phyloP scores from a whole-genome alignment of 257 asterid genomes.

The Solanum pinnatisectum region DNA sequence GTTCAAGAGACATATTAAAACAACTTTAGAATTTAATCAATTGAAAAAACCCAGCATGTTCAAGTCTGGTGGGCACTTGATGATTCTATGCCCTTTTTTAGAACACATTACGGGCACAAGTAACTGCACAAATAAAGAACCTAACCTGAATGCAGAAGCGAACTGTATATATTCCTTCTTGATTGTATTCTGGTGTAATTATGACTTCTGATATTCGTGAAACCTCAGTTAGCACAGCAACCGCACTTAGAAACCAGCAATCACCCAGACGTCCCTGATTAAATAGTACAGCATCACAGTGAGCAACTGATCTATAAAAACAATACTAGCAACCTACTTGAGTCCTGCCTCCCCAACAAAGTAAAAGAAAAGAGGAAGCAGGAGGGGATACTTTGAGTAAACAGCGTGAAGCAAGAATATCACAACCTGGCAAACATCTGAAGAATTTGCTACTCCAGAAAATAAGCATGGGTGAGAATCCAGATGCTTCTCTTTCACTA shows the following conservation, averaged over 20 bases:
- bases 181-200: constrained; percentile 85
- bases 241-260: constrained; percentile 99
- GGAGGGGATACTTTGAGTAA: neutral
- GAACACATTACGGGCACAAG: neutral
- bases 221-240: constrained; percentile 95
- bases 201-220: constrained; percentile 90
- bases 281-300: constrained; percentile 13
- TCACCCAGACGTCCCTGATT: constrained; percentile 94
- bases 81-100: neutral
- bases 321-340: neutral
- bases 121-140: neutral
- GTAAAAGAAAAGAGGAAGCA: neutral
- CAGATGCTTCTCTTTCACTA: constrained; percentile 66
- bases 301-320: neutral
- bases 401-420: neutral
- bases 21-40: neutral
- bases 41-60: neutral
- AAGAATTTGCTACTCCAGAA: constrained; percentile 81
- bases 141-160: constrained; percentile 97
- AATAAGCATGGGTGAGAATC: constrained; percentile 75
- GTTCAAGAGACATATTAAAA: neutral
- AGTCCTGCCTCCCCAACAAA: neutral
- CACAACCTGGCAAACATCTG: constrained; percentile 98
- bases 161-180: constrained; percentile 91
- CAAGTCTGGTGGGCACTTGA: neutral